Conservation (phyloP, 2,329 filamentous ascomycete genomes). For the Penicillium italicum region DNA sequence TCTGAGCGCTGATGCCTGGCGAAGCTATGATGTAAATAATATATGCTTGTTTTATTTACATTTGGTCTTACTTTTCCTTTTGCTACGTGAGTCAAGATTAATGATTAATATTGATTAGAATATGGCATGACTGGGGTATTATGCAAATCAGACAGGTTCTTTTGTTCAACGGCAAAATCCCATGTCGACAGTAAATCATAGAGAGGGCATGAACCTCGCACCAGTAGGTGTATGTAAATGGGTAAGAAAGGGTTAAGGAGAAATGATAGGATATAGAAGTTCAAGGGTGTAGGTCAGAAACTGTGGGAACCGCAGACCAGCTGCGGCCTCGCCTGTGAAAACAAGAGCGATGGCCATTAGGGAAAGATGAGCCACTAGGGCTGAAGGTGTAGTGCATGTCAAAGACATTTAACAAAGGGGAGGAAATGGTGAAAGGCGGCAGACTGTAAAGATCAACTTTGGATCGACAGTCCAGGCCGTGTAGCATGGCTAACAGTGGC, state of each 20-base stretch:
- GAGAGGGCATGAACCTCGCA: constrained; percentile 19
- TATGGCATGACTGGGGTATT: constrained; percentile 24
- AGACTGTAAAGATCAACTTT: constrained; percentile 8
- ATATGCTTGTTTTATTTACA: not conserved
- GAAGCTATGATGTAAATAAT: not conserved
- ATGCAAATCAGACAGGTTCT: constrained; percentile 22
- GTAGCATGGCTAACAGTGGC: constrained; percentile 26
- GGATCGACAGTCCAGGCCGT: constrained; percentile 19
- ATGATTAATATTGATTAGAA: constrained; percentile 6
- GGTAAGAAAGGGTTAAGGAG: constrained; percentile 2
- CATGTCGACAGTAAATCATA: constrained; percentile 21
- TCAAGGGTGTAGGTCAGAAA: not conserved
- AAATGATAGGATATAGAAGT: not conserved
- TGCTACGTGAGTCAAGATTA: not conserved
- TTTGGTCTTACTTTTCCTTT: not conserved
- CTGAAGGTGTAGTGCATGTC: not conserved
- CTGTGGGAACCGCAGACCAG: constrained; percentile 1
- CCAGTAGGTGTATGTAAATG: constrained; percentile 18
- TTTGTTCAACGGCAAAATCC: constrained; percentile 14
- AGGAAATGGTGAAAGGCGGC: not conserved
- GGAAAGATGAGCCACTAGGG: constrained; percentile 8
- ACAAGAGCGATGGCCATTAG: constrained; percentile 4
- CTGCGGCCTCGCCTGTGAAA: not conserved
- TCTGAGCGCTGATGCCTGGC: constrained; percentile 9
- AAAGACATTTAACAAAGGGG: not conserved